phyloP scores from a whole-genome alignment of 345 rosid species.

The Murraya koenigii region DNA sequence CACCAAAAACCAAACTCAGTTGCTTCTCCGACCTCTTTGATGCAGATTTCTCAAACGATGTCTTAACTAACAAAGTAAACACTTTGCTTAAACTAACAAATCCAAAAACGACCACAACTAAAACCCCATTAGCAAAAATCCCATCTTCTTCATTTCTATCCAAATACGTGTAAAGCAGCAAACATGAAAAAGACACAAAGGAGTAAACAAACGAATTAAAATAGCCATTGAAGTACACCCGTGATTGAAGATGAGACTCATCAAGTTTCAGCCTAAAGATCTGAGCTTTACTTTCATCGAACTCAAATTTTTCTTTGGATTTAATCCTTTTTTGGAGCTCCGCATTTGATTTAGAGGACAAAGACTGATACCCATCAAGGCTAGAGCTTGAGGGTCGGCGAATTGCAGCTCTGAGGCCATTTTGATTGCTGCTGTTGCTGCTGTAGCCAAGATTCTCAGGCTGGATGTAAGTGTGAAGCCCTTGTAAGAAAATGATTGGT shows the following conservation, averaged over 20 bases:
- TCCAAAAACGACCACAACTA: constrained; percentile 56
- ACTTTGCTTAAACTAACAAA: constrained; percentile 45
- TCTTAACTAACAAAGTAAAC: constrained; percentile 42
- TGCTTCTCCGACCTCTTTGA: constrained; percentile 82
- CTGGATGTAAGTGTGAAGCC: constrained; percentile 81
- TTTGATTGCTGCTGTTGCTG: constrained; percentile 20
- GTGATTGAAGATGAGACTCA: constrained; percentile 65
- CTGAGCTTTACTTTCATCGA: constrained; percentile 91
- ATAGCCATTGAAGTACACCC: constrained; percentile 63
- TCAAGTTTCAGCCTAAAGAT: constrained; percentile 90
- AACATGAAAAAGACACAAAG: constrained; percentile 41
- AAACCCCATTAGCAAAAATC: constrained; percentile 50
- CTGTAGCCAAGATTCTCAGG: constrained; percentile 64
- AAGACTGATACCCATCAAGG: constrained; percentile 25
- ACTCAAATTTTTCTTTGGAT: constrained; percentile 76
- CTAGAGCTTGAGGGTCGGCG: constrained; percentile 52
- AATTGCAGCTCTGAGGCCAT: constrained; percentile 63
- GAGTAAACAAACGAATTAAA: constrained; percentile 43
- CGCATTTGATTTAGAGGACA: constrained; percentile 34
- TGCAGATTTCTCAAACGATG: constrained; percentile 77
- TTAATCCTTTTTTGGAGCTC: constrained; percentile 50
- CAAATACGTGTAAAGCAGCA: constrained; percentile 46
- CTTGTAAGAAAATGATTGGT: constrained; percentile 63
- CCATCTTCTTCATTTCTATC: constrained; percentile 32
- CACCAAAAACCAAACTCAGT: constrained; percentile 51